A percentile compares a stretch with the other conserved stretches of the same genome.
Evolutionary conservation across 2,329 filamentous ascomycete genomes (phyloP).

Genomic region (Botrytis cinerea): DNA sequence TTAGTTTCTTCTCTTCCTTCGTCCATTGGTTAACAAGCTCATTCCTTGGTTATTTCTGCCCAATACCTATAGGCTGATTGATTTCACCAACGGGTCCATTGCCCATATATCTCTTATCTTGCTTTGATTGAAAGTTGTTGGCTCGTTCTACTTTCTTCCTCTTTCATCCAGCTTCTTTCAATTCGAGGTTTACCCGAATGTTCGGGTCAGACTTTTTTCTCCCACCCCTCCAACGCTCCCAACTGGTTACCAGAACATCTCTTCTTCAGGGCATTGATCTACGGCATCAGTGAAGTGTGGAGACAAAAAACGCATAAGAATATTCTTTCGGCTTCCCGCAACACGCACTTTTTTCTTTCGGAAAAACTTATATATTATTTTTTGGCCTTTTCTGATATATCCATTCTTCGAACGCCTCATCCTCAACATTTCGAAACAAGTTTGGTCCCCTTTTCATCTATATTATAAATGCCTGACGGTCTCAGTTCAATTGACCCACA

Average conservation of each 20-base stretch:
- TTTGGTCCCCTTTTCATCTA: conserved; percentile 15
- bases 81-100: conserved; percentile 7
- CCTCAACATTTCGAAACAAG: conserved; percentile 16
- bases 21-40: conserved; percentile 23
- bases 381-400: background rate
- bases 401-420: conserved; percentile 4
- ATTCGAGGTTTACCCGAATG: conserved; percentile 16
- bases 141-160: background rate
- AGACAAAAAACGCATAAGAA: conserved; percentile 15
- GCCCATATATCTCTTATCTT: conserved; percentile 16
- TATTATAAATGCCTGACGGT: background rate
- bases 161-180: conserved; percentile 8
- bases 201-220: conserved; percentile 9
- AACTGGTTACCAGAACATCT: conserved; percentile 13
- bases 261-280: conserved; percentile 13
- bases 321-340: conserved; percentile 7
- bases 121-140: conserved; percentile 9
- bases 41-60: conserved; percentile 36
- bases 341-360: conserved; percentile 15
- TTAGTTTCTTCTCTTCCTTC: background rate
- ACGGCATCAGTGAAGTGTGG: conserved; percentile 4
- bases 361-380: conserved; percentile 1
- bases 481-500: conserved; percentile 20
- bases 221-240: conserved; percentile 6
- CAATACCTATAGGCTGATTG: conserved; percentile 29